phyloP scores from a whole-genome alignment of 768 basidiomycete genomes.

The Suillus subluteus region DNA sequence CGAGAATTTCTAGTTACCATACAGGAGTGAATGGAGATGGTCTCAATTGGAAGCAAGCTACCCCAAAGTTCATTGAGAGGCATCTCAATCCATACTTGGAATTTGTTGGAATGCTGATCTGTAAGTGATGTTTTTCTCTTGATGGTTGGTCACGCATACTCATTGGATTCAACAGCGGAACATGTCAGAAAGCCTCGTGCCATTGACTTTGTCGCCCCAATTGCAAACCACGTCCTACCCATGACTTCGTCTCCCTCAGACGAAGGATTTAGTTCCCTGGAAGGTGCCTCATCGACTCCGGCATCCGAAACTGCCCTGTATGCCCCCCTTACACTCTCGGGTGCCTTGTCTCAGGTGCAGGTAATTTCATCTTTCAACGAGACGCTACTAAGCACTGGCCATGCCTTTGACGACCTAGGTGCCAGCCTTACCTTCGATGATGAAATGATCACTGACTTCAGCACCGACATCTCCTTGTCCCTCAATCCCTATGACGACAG shows the following conservation, averaged over 20 bases:
- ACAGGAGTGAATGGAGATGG: neutral
- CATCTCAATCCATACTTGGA: constrained; percentile 1
- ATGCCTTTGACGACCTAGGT: no score
- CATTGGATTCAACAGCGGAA: neutral
- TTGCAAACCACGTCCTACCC: neutral
- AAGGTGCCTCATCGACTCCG: neutral
- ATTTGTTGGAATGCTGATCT: neutral
- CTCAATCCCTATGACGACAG: neutral
- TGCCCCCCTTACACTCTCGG: neutral
- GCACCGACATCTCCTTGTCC: neutral
- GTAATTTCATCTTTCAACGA: no score
- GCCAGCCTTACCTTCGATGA: neutral
- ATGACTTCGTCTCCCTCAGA: neutral
- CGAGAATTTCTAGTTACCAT: neutral
- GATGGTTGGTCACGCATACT: neutral
- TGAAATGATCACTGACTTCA: neutral
- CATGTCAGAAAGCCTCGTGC: neutral
- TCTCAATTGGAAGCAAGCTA: neutral
- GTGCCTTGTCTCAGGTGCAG: neutral
- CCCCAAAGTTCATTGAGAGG: neutral
- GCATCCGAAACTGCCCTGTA: neutral
- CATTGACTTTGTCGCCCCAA: neutral
- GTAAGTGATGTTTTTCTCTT: neutral
- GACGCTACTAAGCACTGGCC: no score
- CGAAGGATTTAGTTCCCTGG: neutral